These are phyloP conservation scores for Durotheca rogersii DNA, from an alignment of 495 filamentous ascomycete species.

Conservation along the genomic window DNA sequence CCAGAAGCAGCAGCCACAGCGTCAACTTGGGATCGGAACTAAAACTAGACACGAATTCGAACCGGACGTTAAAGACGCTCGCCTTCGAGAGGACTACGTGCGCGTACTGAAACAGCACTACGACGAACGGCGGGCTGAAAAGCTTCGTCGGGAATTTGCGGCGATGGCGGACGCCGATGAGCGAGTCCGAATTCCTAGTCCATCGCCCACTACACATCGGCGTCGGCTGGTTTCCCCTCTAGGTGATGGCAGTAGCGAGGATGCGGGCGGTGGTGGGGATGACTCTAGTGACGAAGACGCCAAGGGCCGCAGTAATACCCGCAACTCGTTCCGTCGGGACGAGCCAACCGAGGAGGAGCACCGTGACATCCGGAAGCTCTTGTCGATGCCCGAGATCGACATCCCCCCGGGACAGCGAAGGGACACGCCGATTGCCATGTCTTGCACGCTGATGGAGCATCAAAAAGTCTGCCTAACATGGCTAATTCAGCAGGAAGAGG, in stretches of 20 bases:
- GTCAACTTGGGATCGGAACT: too few relatives aligned
- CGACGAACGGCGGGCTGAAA: too few relatives aligned
- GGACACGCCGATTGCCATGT: constrained; percentile 63
- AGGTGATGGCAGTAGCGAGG: not conserved
- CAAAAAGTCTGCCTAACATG: constrained; percentile 80
- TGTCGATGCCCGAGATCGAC: constrained; percentile 28
- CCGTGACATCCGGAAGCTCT: constrained; percentile 20
- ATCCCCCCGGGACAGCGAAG: constrained; percentile 26
- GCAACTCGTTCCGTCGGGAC: not conserved
- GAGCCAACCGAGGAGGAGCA: constrained; percentile 2
- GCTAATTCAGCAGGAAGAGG: constrained; percentile 73
- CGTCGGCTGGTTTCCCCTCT: too few relatives aligned
- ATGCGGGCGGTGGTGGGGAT: not conserved
- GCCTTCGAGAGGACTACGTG: too few relatives aligned
- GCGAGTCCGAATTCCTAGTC: too few relatives aligned
- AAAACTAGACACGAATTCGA: too few relatives aligned
- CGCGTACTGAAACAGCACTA: too few relatives aligned
- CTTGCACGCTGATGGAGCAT: constrained; percentile 70
- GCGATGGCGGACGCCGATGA: too few relatives aligned
- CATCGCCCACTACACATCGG: too few relatives aligned
- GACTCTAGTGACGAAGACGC: not conserved
- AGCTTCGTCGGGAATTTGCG: too few relatives aligned
- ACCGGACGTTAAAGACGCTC: too few relatives aligned
- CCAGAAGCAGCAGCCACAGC: too few relatives aligned
- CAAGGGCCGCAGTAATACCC: not conserved